phyloP scores from a whole-genome alignment of 768 basidiomycete species.

The Pulveroboletus sp. region DNA sequence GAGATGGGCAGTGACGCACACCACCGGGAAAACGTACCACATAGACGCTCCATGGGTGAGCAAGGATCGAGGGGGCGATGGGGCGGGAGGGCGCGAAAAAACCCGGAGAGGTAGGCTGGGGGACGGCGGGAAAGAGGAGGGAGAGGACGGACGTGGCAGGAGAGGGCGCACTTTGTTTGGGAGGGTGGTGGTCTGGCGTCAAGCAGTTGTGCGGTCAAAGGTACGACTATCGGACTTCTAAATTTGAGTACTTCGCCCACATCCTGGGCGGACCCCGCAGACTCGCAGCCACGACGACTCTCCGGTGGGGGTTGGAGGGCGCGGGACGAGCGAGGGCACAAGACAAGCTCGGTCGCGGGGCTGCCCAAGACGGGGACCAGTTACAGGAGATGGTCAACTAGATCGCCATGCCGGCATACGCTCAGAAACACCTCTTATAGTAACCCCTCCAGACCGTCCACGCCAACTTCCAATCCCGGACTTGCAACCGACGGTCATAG shows the following conservation, averaged over 20 bases:
- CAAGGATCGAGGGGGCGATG: background rate
- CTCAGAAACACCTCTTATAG: conserved; percentile 38
- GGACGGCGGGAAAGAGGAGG: background rate
- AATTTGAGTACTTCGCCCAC: conserved; percentile 28
- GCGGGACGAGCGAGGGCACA: background rate
- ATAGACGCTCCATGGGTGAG: conserved; percentile 56
- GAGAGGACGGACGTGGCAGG: conserved; percentile 1
- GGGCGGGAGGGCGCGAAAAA: background rate
- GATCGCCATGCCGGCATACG: conserved; percentile 30
- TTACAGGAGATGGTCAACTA: conserved; percentile 5
- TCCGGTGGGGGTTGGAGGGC: background rate
- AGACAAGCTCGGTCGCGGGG: background rate
- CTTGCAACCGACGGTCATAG: conserved; percentile 58
- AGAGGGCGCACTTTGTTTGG: conserved; percentile 26
- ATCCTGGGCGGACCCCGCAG: conserved; percentile 27
- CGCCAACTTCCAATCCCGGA: conserved; percentile 72
- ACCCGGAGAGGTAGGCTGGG: background rate
- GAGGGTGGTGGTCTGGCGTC: conserved; percentile 32
- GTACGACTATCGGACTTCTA: conserved; percentile 34
- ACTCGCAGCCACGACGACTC: conserved; percentile 21
- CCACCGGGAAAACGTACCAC: conserved; percentile 44
- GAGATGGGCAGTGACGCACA: conserved; percentile 3
- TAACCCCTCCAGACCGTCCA: conserved; percentile 63
- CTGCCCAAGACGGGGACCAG: background rate
- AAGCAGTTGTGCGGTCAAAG: conserved; percentile 31